Evolutionary conservation across 371 early-diverging fungal species (phyloP).

Genomic region (Mucor saturninus): DNA sequence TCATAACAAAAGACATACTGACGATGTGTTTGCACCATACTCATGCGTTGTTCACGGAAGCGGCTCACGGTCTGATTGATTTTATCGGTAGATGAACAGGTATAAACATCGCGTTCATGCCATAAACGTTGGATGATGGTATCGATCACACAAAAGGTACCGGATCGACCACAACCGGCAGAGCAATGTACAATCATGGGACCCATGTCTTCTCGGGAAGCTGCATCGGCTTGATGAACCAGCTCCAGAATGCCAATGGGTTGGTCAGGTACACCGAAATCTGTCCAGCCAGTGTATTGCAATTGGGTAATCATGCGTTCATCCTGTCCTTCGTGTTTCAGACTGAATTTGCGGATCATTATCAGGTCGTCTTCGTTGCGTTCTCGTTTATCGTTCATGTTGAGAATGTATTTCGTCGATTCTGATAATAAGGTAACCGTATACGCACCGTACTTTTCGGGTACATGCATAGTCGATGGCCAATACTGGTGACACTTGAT

Average conservation of each 20-base stretch:
- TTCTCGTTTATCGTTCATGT: slow-evolving; percentile 32
- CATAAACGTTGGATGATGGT: slow-evolving; percentile 48
- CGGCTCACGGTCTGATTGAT: slow-evolving; percentile 60
- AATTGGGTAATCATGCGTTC: slow-evolving; percentile 67
- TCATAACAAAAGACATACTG: slow-evolving; percentile 91
- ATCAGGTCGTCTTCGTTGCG: slow-evolving; percentile 23
- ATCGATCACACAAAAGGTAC: slow-evolving; percentile 87
- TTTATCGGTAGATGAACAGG: slow-evolving; percentile 8
- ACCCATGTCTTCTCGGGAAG: slow-evolving; percentile 40
- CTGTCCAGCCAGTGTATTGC: slow-evolving; percentile 86
- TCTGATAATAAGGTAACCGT: slow-evolving; percentile 30
- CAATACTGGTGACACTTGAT: slow-evolving; percentile 74
- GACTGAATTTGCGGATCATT: slow-evolving; percentile 15
- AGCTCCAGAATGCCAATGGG: slow-evolving; percentile 58
- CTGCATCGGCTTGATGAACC: slow-evolving; percentile 56
- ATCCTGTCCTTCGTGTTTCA: not conserved
- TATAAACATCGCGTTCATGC: slow-evolving; percentile 47
- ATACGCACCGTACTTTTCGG: slow-evolving; percentile 38
- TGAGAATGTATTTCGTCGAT: slow-evolving; percentile 19
- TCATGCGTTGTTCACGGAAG: slow-evolving; percentile 78
- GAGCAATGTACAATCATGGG: slow-evolving; percentile 92
- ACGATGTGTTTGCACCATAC: slow-evolving; percentile 82
- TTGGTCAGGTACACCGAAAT: slow-evolving; percentile 73
- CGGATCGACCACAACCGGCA: slow-evolving; percentile 96
- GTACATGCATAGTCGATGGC: slow-evolving; percentile 46